A percentile compares a stretch with the other conserved stretches of the same genome.
Evolutionary conservation across 352 stramenopile species (phyloP).

Genomic region (Phytophthora cryptogea): DNA sequence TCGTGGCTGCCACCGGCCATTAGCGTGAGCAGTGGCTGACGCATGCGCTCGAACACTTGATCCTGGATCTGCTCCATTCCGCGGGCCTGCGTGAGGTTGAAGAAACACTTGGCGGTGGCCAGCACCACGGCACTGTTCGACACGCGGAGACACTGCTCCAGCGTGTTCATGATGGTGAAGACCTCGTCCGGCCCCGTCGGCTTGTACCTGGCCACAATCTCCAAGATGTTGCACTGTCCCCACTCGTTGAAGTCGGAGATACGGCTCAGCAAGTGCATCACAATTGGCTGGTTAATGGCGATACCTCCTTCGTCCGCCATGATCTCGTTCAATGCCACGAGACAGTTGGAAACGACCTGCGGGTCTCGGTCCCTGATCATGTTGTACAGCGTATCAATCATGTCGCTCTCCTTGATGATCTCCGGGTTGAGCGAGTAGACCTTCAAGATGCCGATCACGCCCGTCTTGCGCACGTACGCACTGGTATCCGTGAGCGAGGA

Average conservation of each 20-base stretch:
- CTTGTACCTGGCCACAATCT: constrained; percentile 95
- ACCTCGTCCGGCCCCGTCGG: constrained; percentile 94
- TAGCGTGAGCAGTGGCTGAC: constrained; percentile 97
- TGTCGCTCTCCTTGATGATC: constrained; percentile 92
- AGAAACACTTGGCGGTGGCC: constrained; percentile 97
- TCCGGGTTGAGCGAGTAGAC: constrained; percentile 93
- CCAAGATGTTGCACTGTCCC: constrained; percentile 96
- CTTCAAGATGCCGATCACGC: constrained; percentile 99
- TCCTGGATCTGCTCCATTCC: constrained; percentile 90
- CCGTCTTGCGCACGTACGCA: constrained; percentile 99
- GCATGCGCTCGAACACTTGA: constrained; percentile 92
- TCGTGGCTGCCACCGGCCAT: constrained; percentile 94
- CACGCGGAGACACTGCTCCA: constrained; percentile 95
- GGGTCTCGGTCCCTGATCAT: constrained; percentile 98
- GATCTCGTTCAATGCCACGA: constrained; percentile 98
- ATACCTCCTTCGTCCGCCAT: constrained; percentile 97
- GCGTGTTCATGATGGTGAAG: constrained; percentile 98
- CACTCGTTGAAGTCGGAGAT: constrained; percentile 99
- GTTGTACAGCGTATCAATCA: constrained; percentile 99
- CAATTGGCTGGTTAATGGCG: constrained; percentile 96
- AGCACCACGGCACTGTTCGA: constrained; percentile 97
- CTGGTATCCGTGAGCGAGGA: constrained; percentile 94
- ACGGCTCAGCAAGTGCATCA: constrained; percentile 97
- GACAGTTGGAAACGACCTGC: constrained; percentile 97
- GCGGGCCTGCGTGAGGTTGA: constrained; percentile 91